phyloP scores from a whole-genome alignment of 352 stramenopile genomes.

The Halophytophthora polymorphica region DNA sequence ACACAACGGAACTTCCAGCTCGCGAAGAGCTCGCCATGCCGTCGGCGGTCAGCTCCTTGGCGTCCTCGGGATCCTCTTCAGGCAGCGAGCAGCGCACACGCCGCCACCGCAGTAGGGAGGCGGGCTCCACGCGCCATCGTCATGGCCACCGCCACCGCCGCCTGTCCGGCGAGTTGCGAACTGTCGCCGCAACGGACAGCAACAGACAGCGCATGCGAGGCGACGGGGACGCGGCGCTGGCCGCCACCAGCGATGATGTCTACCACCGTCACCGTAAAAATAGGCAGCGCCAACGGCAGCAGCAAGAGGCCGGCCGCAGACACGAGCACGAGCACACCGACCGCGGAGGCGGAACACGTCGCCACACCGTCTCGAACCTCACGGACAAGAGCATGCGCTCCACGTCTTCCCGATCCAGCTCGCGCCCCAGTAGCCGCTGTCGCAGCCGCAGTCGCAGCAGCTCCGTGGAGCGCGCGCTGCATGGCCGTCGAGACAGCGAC shows the following conservation, averaged over 20 bases:
- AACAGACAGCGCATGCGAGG: background rate
- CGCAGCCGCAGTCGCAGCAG: slow-evolving; percentile 17
- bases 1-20: slow-evolving; percentile 15
- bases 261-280: slow-evolving; percentile 22
- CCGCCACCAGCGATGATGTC: slow-evolving; percentile 7
- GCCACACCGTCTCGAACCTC: slow-evolving; percentile 15
- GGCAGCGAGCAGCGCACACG: slow-evolving; percentile 2
- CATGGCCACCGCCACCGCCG: background rate
- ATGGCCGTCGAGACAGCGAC: slow-evolving; percentile 12
- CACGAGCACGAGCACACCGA: slow-evolving; percentile 2
- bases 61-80: slow-evolving; percentile 19
- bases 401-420: slow-evolving; percentile 19
- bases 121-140: slow-evolving; percentile 2
- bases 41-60: slow-evolving; percentile 20
- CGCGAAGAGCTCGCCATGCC: slow-evolving; percentile 6
- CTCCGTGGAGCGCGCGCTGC: background rate
- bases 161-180: background rate
- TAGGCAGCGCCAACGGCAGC: slow-evolving; percentile 14
- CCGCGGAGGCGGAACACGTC: slow-evolving; percentile 1
- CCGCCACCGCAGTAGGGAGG: slow-evolving; percentile 13
- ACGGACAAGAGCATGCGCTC: slow-evolving; percentile 22
- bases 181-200: slow-evolving; percentile 1
- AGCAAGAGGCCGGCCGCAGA: slow-evolving; percentile 6
- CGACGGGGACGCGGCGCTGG: background rate
- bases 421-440: slow-evolving; percentile 15